Conservation (phyloP, 2,329 filamentous ascomycete genomes). For the Colletotrichum sp. region DNA sequence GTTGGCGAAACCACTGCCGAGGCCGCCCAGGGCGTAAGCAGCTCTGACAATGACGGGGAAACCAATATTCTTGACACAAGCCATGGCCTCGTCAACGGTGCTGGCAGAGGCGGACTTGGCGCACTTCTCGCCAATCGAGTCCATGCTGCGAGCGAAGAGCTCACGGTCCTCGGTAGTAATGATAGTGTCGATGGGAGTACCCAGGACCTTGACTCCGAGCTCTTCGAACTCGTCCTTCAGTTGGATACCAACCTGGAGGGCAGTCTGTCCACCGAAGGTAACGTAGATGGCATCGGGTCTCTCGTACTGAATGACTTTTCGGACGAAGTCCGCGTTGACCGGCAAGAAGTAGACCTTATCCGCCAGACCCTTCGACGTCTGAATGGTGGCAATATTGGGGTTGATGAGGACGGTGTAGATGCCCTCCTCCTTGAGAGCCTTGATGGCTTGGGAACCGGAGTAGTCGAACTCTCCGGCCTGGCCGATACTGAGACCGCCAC, state of each 20-base stretch:
- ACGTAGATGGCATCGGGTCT: conserved; percentile 96
- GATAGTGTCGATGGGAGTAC: conserved; percentile 96
- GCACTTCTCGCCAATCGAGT: conserved; percentile 96
- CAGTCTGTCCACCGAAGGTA: conserved; percentile 97
- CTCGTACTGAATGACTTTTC: conserved; percentile 96
- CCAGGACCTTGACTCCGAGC: conserved; percentile 91
- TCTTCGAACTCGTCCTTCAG: conserved; percentile 95
- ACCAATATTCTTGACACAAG: conserved; percentile 87
- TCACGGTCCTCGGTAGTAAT: conserved; percentile 99
- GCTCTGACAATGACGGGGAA: conserved; percentile 98
- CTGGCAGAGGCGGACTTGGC: conserved; percentile 95
- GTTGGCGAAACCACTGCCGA: conserved; percentile 95
- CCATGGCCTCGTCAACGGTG: conserved; percentile 85
- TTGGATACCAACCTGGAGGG: conserved; percentile 94
- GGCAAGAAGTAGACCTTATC: conserved; percentile 99
- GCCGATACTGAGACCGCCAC: conserved; percentile 94
- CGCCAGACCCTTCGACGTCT: conserved; percentile 95
- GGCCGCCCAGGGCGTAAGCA: conserved; percentile 92
- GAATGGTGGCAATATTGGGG: conserved; percentile 98
- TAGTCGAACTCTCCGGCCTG: conserved; percentile 99
- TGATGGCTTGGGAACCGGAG: conserved; percentile 97
- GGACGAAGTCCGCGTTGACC: conserved; percentile 95
- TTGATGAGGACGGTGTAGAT: conserved; percentile 99
- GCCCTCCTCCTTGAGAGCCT: conserved; percentile 95
- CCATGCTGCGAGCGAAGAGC: conserved; percentile 97